These are phyloP conservation scores for Dendrobium nobile DNA, from an alignment of 106 monocot species.

Conservation along the genomic window DNA sequence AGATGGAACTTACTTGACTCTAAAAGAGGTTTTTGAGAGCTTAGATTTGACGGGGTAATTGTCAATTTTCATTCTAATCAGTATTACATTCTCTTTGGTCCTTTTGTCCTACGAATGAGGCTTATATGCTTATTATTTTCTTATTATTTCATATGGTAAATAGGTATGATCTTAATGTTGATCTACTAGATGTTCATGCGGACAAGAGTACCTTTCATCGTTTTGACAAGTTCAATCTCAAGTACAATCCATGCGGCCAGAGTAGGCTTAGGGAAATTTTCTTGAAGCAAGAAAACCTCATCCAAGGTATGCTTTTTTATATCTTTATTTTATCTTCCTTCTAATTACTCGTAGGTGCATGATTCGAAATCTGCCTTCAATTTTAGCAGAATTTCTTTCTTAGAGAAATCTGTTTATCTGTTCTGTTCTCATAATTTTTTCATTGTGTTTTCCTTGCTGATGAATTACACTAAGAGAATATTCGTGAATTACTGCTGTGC, in stretches of 20 bases:
- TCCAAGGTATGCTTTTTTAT: slow-evolving; percentile 51
- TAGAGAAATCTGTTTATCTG: neutral
- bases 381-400: slow-evolving; percentile 1
- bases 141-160: neutral
- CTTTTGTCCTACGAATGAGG: neutral
- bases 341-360: neutral
- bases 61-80: neutral
- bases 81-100: neutral
- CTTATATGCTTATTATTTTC: slow-evolving; percentile 1
- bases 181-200: slow-evolving; percentile 96
- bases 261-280: slow-evolving; percentile 98
- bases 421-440: neutral
- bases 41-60: slow-evolving; percentile 90
- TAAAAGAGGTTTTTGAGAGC: slow-evolving; percentile 99
- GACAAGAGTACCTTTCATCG: slow-evolving; percentile 99
- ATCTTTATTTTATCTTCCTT: neutral
- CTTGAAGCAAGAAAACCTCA: slow-evolving; percentile 98
- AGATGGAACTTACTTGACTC: slow-evolving; percentile 93
- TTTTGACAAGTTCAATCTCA: slow-evolving; percentile 98
- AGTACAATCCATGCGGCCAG: slow-evolving; percentile 98
- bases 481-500: neutral
- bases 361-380: neutral
- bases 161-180: slow-evolving; percentile 98
- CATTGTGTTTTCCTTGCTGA: neutral
- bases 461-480: neutral